Percentiles rank a stretch among this genome's conserved stretches.
These are phyloP conservation scores for Ogataea naganishii DNA, from an alignment of 805 yeast species.

Conservation along the genomic window DNA sequence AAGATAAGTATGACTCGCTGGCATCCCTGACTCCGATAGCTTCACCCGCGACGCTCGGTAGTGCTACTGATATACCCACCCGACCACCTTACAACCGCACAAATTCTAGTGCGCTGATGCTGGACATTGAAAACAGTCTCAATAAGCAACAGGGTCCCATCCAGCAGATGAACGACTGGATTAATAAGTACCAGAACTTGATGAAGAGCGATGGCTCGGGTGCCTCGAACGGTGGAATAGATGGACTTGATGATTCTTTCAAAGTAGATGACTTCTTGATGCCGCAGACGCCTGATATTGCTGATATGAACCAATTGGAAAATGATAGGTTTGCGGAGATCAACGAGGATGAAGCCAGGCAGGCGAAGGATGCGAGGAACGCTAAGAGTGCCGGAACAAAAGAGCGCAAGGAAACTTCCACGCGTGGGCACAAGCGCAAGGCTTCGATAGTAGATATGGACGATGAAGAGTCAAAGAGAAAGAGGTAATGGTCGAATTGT, in stretches of 20 bases:
- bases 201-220: constrained; percentile 8
- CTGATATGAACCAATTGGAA: too few species aligned
- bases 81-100: constrained; percentile 7
- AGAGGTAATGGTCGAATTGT: too few species aligned
- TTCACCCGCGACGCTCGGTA: constrained; percentile 12
- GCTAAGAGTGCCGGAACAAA: too few species aligned
- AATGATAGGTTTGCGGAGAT: too few species aligned
- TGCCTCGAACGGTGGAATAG: constrained; percentile 6
- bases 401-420: too few species aligned
- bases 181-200: constrained; percentile 24
- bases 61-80: constrained; percentile 7
- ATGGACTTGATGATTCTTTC: constrained; percentile 23
- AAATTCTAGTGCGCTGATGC: constrained; percentile 16
- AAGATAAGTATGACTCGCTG: too few species aligned
- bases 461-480: too few species aligned
- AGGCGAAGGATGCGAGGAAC: too few species aligned
- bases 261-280: constrained; percentile 24
- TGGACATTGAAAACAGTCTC: constrained; percentile 38
- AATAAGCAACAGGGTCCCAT: constrained; percentile 42
- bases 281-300: constrained; percentile 19
- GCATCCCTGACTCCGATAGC: too few species aligned
- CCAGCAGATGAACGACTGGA: constrained; percentile 51
- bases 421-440: too few species aligned
- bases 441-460: too few species aligned
- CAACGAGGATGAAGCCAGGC: too few species aligned